Evolutionary conservation across 1,139 yeast genomes (phyloP).

Genomic region (Diutina scorzettiae): DNA sequence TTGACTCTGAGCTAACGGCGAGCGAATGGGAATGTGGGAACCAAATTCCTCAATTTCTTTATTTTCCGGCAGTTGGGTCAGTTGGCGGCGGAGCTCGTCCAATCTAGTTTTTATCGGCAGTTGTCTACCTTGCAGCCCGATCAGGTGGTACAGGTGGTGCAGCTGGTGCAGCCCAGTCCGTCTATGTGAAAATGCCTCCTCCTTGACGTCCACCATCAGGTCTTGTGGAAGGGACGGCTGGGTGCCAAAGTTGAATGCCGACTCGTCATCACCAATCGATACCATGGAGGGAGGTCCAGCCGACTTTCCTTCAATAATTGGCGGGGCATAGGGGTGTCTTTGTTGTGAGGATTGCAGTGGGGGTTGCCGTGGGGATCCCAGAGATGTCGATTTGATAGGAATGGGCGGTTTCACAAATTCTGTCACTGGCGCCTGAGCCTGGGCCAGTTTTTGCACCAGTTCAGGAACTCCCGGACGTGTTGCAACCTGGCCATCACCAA

Average conservation of each 20-base stretch:
- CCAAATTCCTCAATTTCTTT: not conserved
- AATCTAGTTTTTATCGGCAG: constrained; percentile 1
- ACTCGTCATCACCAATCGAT: not conserved
- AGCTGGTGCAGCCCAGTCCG: not conserved
- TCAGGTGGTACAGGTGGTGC: not conserved
- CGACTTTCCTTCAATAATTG: not conserved
- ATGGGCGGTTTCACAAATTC: too few species aligned
- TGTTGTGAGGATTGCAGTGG: not conserved
- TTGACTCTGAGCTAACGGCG: not conserved
- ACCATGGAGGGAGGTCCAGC: not conserved
- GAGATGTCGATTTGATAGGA: not conserved
- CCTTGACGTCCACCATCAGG: not conserved
- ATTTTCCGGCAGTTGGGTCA: not conserved
- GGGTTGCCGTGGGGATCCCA: not conserved
- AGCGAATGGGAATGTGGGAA: not conserved
- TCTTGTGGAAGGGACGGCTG: not conserved
- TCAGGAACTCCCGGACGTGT: not conserved
- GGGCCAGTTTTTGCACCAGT: not conserved
- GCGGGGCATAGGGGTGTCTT: not conserved
- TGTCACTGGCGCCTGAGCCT: not conserved
- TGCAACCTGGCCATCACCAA: not conserved
- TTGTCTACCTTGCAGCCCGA: not conserved
- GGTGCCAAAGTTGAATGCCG: not conserved
- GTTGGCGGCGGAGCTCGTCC: not conserved
- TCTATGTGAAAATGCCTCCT: not conserved